Base-by-base conservation (phyloP, 257 asterid genomes). In the Phtheirospermum japonicum region DNA sequence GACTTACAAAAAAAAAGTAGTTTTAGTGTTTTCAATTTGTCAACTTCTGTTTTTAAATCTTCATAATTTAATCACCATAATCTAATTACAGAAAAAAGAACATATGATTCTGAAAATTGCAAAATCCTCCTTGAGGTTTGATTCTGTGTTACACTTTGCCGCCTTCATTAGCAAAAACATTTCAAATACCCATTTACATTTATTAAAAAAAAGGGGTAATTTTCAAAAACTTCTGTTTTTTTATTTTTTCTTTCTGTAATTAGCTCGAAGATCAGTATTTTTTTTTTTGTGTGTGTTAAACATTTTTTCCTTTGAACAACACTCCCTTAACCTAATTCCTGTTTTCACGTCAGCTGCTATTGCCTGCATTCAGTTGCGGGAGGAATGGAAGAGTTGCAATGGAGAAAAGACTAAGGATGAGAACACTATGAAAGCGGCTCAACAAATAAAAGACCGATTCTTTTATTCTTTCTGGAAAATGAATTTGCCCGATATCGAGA, bases 401-500 rank as follows among this genome's bases (percentile, higher is more conserved):
- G 77, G 72, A 67, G 88, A 84, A 59, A 77, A 81, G 77, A 67
- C 54, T 51, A 79, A 78, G 57, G 85, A 84, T 36, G 91, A 81
- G 77, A 71, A 66, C 39, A 71, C 80, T 4, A 31, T 68, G 59
- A 86, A 84, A 77, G 71, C 70, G 50, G 75, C 78, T 10, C 85
- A 80, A 68, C 80, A 82, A 28, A 80, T 86, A 79, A 81, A 83
- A 68, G 88, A 82, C 23, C 79, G 73, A 2, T 80, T 86, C 69
- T 68, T 89, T 31, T 71, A 83, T 67, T 84, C 92, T 59, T 87
- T 89, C 61, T 89, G 95, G 95, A 79, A 79, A 65, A 83, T 86
- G 71, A 89, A 89, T 19, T 89, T 86, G 48, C 82, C 76, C n/a
- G 97, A 89, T 74, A 86, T 86, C n/a, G 97, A 89, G 66, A 71